phyloP scores from a whole-genome alignment of 345 rosid genomes.

The Clarkia xantiana region DNA sequence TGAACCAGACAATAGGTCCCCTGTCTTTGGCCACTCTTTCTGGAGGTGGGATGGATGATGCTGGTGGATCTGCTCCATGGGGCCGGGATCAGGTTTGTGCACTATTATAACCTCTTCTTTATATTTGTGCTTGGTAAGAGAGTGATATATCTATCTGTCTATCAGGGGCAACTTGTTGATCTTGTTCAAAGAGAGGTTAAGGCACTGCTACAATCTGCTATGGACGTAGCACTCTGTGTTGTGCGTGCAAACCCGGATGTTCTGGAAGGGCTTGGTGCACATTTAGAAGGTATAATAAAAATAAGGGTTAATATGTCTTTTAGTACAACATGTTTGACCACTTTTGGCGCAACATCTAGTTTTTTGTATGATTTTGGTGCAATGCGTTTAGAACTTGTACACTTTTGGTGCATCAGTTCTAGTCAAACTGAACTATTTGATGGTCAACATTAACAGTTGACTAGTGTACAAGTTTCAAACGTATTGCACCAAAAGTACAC shows the following conservation, averaged over 20 bases:
- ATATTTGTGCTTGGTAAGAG: too few species aligned
- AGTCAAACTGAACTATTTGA: too few species aligned
- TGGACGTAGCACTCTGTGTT: constrained; percentile 60
- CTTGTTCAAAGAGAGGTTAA: constrained; percentile 90
- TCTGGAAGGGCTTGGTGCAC: constrained; percentile 90
- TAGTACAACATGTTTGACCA: too few species aligned
- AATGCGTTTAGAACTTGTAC: too few species aligned
- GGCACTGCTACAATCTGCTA: constrained; percentile 59
- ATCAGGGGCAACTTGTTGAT: constrained; percentile 83
- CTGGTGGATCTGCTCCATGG: constrained; percentile 54
- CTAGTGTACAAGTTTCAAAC: too few species aligned
- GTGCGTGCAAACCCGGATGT: constrained; percentile 78
- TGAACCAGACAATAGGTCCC: constrained; percentile 76
- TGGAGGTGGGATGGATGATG: constrained; percentile 84
- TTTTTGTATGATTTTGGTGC: too few species aligned
- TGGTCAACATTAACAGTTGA: too few species aligned
- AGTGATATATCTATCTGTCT: background rate
- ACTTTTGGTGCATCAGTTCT: too few species aligned
- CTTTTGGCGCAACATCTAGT: too few species aligned
- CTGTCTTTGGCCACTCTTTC: constrained; percentile 75
- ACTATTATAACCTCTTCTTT: too few species aligned
- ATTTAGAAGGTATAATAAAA: constrained; percentile 92
- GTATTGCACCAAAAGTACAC: too few species aligned
- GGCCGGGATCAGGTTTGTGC: constrained; percentile 81
- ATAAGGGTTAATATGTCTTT: too few species aligned